Conservation (phyloP, 148 eudicot genomes). For the Dysphania ambrosioides region DNA sequence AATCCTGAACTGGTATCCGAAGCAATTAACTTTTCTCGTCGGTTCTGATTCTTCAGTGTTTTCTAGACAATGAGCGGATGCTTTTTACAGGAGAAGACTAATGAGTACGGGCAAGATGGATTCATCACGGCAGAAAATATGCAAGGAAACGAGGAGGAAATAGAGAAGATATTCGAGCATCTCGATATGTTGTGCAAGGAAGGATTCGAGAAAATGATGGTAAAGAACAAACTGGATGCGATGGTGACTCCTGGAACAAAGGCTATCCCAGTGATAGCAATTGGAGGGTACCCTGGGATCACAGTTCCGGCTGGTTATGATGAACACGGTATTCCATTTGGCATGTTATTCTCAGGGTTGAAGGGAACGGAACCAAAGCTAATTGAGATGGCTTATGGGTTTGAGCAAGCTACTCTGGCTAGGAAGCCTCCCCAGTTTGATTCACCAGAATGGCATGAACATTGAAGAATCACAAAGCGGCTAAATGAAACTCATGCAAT, state of each 20-base stretch:
- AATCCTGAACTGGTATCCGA: conserved; percentile 48
- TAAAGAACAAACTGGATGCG: conserved; percentile 39
- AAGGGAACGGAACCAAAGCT: conserved; percentile 45
- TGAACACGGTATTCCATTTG: conserved; percentile 44
- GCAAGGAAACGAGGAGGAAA: conserved; percentile 38
- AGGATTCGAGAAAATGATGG: conserved; percentile 44
- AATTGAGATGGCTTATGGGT: conserved; percentile 41
- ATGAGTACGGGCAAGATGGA: conserved; percentile 41
- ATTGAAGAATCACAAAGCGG: no score
- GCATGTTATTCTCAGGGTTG: conserved; percentile 41
- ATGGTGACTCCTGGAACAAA: conserved; percentile 41
- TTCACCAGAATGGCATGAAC: conserved; percentile 25
- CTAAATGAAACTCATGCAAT: no score
- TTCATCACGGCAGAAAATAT: conserved; percentile 37
- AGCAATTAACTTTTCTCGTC: background rate
- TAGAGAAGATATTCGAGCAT: conserved; percentile 23
- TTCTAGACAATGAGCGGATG: background rate
- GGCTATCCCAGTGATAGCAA: conserved; percentile 38
- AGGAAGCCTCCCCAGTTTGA: conserved; percentile 39
- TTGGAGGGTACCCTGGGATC: conserved; percentile 48
- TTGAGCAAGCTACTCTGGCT: conserved; percentile 48
- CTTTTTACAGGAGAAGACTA: conserved; percentile 36
- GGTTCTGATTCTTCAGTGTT: background rate
- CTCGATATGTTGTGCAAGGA: conserved; percentile 30
- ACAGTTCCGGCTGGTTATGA: conserved; percentile 47